Percentiles rank a stretch among this genome's conserved stretches.
Evolutionary conservation across 768 basidiomycete genomes (phyloP).

Genomic region (Agaricus subrufescens): DNA sequence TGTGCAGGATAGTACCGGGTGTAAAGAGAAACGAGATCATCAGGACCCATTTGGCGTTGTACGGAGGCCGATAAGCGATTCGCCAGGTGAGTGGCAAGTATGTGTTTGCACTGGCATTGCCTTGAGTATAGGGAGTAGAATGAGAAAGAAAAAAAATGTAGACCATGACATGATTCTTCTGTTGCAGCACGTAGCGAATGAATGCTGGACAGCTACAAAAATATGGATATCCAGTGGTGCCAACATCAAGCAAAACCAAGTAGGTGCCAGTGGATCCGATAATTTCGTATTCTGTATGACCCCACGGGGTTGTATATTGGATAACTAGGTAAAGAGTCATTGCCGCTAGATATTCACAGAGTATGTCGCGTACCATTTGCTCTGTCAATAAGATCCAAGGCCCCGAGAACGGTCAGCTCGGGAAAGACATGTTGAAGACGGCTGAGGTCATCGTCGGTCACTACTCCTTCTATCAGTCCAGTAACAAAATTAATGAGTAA

Average conservation of each 20-base stretch:
- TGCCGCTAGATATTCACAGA: not conserved
- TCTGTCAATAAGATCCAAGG: conserved; percentile 74
- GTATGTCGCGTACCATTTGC: conserved; percentile 45
- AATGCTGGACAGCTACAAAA: conserved; percentile 81
- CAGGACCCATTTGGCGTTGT: conserved; percentile 39
- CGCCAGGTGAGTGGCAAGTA: conserved; percentile 63
- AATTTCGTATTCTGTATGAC: conserved; percentile 60
- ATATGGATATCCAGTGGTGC: conserved; percentile 33
- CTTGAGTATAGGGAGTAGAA: conserved; percentile 1
- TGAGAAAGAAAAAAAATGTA: conserved; percentile 8
- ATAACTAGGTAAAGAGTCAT: conserved; percentile 41
- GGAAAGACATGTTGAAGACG: conserved; percentile 57
- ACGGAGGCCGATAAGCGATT: conserved; percentile 45
- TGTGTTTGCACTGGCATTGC: conserved; percentile 66
- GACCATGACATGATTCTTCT: conserved; percentile 64
- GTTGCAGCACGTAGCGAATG: conserved; percentile 54
- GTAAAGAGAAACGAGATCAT: conserved; percentile 46
- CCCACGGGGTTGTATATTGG: conserved; percentile 53
- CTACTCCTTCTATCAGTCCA: conserved; percentile 9
- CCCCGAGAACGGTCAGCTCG: conserved; percentile 59
- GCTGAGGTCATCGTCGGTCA: conserved; percentile 47
- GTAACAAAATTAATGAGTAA: not conserved
- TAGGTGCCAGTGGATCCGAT: conserved; percentile 62
- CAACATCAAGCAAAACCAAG: conserved; percentile 46
- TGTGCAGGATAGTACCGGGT: conserved; percentile 25